Conservation (phyloP, 2,329 filamentous ascomycete species). For the Scorias spongiosa region DNA sequence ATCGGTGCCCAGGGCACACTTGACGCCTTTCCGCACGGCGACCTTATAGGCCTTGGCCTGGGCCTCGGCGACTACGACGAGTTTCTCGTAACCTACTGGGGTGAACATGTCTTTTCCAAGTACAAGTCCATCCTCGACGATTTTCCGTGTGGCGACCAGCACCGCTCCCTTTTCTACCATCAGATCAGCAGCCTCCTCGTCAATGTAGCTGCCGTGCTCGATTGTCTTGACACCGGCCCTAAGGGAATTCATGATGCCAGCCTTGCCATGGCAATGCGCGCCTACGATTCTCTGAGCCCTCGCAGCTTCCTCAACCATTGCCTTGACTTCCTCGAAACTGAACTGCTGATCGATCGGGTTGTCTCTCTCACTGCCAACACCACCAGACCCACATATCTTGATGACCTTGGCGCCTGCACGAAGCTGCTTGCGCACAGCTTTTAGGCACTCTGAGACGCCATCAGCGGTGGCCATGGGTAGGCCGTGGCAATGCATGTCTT, state of each 20-base stretch:
- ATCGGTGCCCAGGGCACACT: constrained; percentile 35
- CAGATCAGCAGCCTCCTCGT: constrained; percentile 29
- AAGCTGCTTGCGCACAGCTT: constrained; percentile 28
- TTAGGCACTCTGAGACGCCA: constrained; percentile 30
- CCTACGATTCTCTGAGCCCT: constrained; percentile 14
- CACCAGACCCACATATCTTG: constrained; percentile 24
- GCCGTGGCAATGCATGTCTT: constrained; percentile 19
- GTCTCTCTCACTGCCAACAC: constrained; percentile 14
- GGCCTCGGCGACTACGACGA: constrained; percentile 20
- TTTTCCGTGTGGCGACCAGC: constrained; percentile 30
- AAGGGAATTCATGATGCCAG: constrained; percentile 31
- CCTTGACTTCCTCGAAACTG: constrained; percentile 9
- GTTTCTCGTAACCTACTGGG: constrained; percentile 19
- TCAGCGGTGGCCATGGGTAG: constrained; percentile 18
- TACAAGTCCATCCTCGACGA: constrained; percentile 25
- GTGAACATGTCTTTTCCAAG: constrained; percentile 4
- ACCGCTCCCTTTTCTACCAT: constrained; percentile 33
- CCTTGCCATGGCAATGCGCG: constrained; percentile 19
- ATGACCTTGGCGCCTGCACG: constrained; percentile 32
- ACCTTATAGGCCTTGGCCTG: constrained; percentile 24
- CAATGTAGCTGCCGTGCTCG: constrained; percentile 34
- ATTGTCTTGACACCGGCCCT: constrained; percentile 32
- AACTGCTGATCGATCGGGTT: constrained; percentile 11
- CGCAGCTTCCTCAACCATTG: constrained; percentile 13
- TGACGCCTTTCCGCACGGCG: constrained; percentile 29